Evolutionary conservation across 2,329 filamentous ascomycete genomes (phyloP).

Genomic region (Ceratocystiopsis minuta): DNA sequence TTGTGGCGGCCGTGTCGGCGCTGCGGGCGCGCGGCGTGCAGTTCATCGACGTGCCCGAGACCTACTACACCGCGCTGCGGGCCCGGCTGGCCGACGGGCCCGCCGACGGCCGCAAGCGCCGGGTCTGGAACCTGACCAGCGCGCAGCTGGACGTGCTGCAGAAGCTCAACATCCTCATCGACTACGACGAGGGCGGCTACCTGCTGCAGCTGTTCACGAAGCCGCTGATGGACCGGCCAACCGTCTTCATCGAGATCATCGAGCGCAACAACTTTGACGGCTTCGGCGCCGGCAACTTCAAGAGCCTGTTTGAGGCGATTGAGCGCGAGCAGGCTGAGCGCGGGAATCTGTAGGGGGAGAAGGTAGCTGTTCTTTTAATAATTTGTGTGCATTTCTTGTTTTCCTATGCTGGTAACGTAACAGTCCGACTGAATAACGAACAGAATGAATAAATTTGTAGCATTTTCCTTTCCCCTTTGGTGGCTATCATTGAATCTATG

Average conservation of each 20-base stretch:
- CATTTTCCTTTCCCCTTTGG: too few relatives aligned
- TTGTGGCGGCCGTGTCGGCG: slow-evolving; percentile 58
- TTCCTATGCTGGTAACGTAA: too few relatives aligned
- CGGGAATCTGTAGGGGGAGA: slow-evolving; percentile 52
- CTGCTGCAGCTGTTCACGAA: slow-evolving; percentile 61
- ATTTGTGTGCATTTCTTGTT: too few relatives aligned
- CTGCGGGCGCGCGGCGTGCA: slow-evolving; percentile 77
- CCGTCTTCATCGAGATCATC: slow-evolving; percentile 93
- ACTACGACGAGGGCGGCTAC: slow-evolving; percentile 88
- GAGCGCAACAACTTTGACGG: slow-evolving; percentile 80
- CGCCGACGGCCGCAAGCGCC: slow-evolving; percentile 16
- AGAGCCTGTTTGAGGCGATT: slow-evolving; percentile 85
- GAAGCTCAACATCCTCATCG: slow-evolving; percentile 72
- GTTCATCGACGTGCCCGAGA: slow-evolving; percentile 77
- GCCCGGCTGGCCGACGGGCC: slow-evolving; percentile 39
- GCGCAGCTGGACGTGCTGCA: slow-evolving; percentile 67
- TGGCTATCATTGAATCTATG: too few relatives aligned
- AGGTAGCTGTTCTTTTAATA: slow-evolving; percentile 9
- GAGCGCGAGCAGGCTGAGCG: slow-evolving; percentile 78
- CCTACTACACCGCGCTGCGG: slow-evolving; percentile 69
- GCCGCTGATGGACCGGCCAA: slow-evolving; percentile 85
- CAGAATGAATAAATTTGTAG: too few relatives aligned
- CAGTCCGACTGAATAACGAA: too few relatives aligned
- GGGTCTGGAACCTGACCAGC: slow-evolving; percentile 38
- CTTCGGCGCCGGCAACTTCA: slow-evolving; percentile 92